Base-by-base conservation (phyloP, 2,329 filamentous ascomycete genomes). In the Hypocreales sp. region DNA sequence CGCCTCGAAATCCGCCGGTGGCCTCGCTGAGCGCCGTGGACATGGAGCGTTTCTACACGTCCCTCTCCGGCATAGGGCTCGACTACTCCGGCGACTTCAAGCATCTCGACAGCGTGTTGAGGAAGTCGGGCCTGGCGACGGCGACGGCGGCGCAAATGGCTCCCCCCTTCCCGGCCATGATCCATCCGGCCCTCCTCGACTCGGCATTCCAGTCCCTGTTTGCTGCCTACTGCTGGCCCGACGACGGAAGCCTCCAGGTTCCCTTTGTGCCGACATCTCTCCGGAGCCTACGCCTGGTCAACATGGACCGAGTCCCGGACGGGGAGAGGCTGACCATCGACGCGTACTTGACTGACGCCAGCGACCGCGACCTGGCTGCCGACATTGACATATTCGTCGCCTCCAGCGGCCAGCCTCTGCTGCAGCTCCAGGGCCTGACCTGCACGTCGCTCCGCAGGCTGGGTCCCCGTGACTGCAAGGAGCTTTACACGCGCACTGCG, bases 321-420 rank as follows among this genome's bases (percentile, higher is more conserved):
- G 27, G 21, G 14, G 22, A 28, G 17, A 15, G 13, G 20, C 13
- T 27, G 20, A 13, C 17, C 10, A 27, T 27, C 15, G 26, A 27
- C 21, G n/a, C 21, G 10, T 27, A 27, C 12, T 6, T 27, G 20
- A 27, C 26, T 15, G 20, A 23, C 12, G 15, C 20, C 8, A 18
- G 13, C 12, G 20, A 15, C 7, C 26, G 26, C 8, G 21, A 27
- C 9, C 13, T 27, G 21, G 16, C 20, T n/a, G 26, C 26, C 11
- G 26, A 27, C 12, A 27, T 27, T 23, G 26, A 27, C 15, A 23
- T 27, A 6, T 27, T 27, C n/a, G n/a, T 15, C 16, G 13, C 15
- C 16, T 18, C 26, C 4, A 23, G 22, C 15, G 10, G 20, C 15
- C 20, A n/a, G 17, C 26, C 26, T 3, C 26, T 27, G 9, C 11